These are phyloP conservation scores for Pichia sp. DNA, from an alignment of 1,139 yeast genomes.

Conservation along the genomic window DNA sequence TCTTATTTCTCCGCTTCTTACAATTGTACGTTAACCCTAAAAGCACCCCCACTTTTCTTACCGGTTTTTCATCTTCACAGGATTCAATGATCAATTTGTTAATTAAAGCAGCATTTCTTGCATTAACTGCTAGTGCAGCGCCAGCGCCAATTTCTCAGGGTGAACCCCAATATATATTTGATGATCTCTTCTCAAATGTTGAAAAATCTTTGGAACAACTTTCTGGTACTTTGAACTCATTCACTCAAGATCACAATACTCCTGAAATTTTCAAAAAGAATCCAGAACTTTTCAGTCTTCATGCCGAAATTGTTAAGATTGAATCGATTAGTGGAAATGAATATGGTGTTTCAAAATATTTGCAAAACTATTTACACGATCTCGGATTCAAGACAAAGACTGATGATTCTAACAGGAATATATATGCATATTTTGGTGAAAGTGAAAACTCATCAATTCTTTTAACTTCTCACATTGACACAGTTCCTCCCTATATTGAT, in stretches of 20 bases:
- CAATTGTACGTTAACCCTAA: too few species aligned
- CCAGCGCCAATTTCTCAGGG: conserved; percentile 4
- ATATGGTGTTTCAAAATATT: conserved; percentile 17
- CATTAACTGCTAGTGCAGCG: conserved; percentile 6
- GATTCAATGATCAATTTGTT: neutral
- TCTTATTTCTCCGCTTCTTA: too few species aligned
- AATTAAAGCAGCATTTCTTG: neutral
- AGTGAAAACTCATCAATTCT: conserved; percentile 42
- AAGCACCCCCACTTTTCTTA: too few species aligned
- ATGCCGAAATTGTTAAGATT: conserved; percentile 20
- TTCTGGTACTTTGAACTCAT: too few species aligned
- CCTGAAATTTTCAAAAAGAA: conserved; percentile 12
- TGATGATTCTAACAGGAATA: conserved; percentile 36
- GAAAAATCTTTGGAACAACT: conserved; percentile 3
- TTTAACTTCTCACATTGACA: conserved; percentile 61
- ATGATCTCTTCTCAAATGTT: neutral
- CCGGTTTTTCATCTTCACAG: too few species aligned
- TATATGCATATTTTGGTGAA: conserved; percentile 50
- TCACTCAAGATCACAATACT: too few species aligned
- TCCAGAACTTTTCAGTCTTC: conserved; percentile 22
- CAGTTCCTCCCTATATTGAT: conserved; percentile 61
- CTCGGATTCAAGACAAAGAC: conserved; percentile 36
- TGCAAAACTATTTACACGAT: conserved; percentile 16
- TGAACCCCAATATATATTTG: neutral
- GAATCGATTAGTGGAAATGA: conserved; percentile 25